Evolutionary conservation across 768 basidiomycete genomes (phyloP).

Genomic region (Naganishia kalamii): DNA sequence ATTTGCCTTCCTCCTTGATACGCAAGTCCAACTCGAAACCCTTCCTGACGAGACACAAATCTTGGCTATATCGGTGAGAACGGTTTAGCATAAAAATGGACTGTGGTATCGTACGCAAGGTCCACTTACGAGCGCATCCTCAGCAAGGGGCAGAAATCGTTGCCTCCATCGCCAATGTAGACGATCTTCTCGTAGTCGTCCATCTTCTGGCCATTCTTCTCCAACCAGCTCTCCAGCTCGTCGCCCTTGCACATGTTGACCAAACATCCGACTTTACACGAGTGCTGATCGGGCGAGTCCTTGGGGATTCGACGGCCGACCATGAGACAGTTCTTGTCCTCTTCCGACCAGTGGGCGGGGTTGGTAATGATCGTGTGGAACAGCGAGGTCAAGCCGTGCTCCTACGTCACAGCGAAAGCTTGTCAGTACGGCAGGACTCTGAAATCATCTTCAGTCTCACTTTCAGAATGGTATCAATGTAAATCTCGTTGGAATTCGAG

Average conservation of each 20-base stretch:
- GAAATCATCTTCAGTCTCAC: slow-evolving; percentile 47
- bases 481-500: slow-evolving; percentile 88
- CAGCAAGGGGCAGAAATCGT: slow-evolving; percentile 90
- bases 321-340: slow-evolving; percentile 54
- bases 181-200: slow-evolving; percentile 65
- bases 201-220: slow-evolving; percentile 52
- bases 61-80: slow-evolving; percentile 55
- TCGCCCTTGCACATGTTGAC: slow-evolving; percentile 99
- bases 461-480: slow-evolving; percentile 82
- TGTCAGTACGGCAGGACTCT: neutral
- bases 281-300: slow-evolving; percentile 64
- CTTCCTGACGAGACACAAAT: slow-evolving; percentile 71
- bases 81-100: neutral
- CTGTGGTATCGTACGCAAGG: neutral
- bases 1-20: slow-evolving; percentile 64
- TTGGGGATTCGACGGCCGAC: slow-evolving; percentile 72
- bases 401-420: slow-evolving; percentile 48
- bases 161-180: slow-evolving; percentile 89
- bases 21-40: slow-evolving; percentile 71
- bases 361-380: slow-evolving; percentile 87
- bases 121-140: slow-evolving; percentile 63
- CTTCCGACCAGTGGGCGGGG: slow-evolving; percentile 71
- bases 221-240: slow-evolving; percentile 77
- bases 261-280: slow-evolving; percentile 78
- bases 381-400: slow-evolving; percentile 63